Evolutionary conservation across 306 rosid species (phyloP), one percentile per base, ranked within the genome.

Genomic region (Pterocarpus santalinus): DNA sequence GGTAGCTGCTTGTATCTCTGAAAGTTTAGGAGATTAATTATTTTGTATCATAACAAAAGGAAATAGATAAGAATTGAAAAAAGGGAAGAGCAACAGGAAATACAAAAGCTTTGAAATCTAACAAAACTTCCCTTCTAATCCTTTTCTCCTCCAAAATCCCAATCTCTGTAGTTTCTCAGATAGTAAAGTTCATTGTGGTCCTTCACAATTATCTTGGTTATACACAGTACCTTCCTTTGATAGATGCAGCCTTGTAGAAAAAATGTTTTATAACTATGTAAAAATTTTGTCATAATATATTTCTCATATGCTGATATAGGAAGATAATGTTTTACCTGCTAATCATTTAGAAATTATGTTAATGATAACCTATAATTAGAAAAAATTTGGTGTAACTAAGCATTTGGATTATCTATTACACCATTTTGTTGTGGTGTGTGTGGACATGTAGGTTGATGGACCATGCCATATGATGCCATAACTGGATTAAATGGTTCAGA

Each of bases 1-100:
- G 61, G 56, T 46, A 57, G 65, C 73, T 65, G 5, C 35, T 57
- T 60, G 33, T 15, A 56, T 41, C 33, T 78, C 22, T 44, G 61
- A 43, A 51, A 64, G 22, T 51, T 32, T 64, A 11, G 58, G 61
- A 73, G 63, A 32, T 30, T 30, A 52, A 64, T 16, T 51, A 3
- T 13, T 39, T 68, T 60, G 30, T 30, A 34, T 61, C 13, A 22
- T 33, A 35, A 49, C 34, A 13, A 36, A 64, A 49, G 32, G 41
- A 63, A 63, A 22, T 22, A 22, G 28, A 22, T 22, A 22, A 1
- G 28, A 22, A 22, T 22, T 22, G 1, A 22, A 73, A 73, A 22
- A 34, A n/a, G 13, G 10, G 41, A 2, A 34, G 2, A 57, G 11
- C 6, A 57, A 55, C 22, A 16, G 5, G 61, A 55, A 15, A 15